Evolutionary conservation across 352 stramenopile species (phyloP).

Genomic region (Globisporangium rhizosaccharum): DNA sequence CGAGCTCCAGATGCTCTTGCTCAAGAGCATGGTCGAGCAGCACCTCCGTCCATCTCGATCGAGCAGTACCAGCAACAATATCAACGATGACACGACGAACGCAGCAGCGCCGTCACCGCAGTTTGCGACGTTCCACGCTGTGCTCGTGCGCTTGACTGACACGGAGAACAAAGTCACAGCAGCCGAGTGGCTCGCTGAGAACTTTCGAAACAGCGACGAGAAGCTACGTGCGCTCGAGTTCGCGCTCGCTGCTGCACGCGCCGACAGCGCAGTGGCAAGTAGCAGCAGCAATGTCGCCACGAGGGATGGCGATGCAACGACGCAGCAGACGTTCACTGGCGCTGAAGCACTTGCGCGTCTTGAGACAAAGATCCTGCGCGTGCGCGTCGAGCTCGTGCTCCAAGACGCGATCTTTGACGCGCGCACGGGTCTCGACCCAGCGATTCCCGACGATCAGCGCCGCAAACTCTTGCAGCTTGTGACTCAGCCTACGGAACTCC

Average conservation of each 20-base stretch:
- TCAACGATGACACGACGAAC: not conserved
- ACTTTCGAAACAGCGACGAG: constrained; percentile 31
- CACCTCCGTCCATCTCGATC: constrained; percentile 1
- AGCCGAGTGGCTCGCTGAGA: constrained; percentile 47
- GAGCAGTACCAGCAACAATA: not conserved
- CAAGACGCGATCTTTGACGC: constrained; percentile 16
- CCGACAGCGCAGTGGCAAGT: constrained; percentile 5
- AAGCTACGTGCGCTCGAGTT: constrained; percentile 45
- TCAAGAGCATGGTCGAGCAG: constrained; percentile 58
- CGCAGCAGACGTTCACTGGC: constrained; percentile 31
- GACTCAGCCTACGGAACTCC: constrained; percentile 28
- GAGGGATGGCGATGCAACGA: not conserved
- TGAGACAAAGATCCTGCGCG: constrained; percentile 32
- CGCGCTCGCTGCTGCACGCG: constrained; percentile 17
- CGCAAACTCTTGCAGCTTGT: constrained; percentile 26
- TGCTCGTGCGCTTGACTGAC: constrained; percentile 25
- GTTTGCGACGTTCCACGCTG: constrained; percentile 28
- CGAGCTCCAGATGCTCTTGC: constrained; percentile 65
- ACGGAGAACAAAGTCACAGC: constrained; percentile 40
- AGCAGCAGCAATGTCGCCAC: not conserved
- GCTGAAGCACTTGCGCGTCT: constrained; percentile 25
- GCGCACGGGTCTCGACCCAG: constrained; percentile 6
- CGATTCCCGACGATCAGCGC: constrained; percentile 12
- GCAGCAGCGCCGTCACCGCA: not conserved
- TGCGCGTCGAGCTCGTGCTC: constrained; percentile 35